Base-by-base conservation (phyloP, 1,284 basidiomycete species). In the Tranzscheliella williamsii region DNA sequence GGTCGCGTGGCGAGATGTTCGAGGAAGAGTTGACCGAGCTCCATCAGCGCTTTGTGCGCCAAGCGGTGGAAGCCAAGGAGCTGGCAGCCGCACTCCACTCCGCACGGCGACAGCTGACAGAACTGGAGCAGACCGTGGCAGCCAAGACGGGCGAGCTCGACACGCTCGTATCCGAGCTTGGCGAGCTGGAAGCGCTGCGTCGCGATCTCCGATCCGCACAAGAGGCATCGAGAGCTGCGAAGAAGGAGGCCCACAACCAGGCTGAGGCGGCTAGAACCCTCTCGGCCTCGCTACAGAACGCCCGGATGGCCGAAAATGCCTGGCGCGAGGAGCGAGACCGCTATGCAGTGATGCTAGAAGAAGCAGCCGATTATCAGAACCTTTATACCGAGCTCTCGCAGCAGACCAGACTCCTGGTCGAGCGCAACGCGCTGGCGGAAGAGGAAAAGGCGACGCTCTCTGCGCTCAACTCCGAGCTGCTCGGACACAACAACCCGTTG, bases 401-500 rank as follows among this genome's bases (percentile, higher is more conserved):
- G 15, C 47, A 64, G 34, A 40, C 48, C 7, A 49, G 50, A n/a
- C 55, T 46, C 30, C 51, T 64, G 7, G 31, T 60, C 12, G 38
- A 51, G 24, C 54, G 61, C 20, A 48, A 52, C 11, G 47, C 51
- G 0, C 34, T 64, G 11, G 51, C 55, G 16, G 61, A 64, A n/a
- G 31, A 55, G 36, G 55, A 64, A 18, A 47, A 43, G 13, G 50
- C 55, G 0, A 29, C 38, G 2, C 41, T 64, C 12, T 51, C 61
- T 21, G 44, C 47, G 17, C 43, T 60, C 36, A 64, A 54, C 32
- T 30, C 55, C n/a, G 50, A 58, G 31, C 35, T 64, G 34, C 37
- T 64, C 15, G 47, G 55, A 18, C 61, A 64, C 36, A 60, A 38
- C 34, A 64, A 64, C 18, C 61, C 61, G 2, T 50, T 46, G 17